These are phyloP conservation scores for Barbarea vulgaris DNA, from an alignment of 345 rosid genomes.

Conservation along the genomic window DNA sequence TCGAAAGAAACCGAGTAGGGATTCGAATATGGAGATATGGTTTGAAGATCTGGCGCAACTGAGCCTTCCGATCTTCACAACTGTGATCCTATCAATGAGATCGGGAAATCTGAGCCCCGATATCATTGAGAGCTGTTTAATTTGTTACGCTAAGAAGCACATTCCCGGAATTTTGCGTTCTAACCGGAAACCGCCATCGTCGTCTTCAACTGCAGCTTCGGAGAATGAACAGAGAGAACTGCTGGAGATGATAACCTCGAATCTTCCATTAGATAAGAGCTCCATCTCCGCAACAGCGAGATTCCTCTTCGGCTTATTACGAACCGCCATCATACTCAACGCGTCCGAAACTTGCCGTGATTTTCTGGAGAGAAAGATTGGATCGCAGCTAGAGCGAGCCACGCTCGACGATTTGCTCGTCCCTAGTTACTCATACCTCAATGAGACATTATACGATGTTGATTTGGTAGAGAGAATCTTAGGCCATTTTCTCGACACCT, in stretches of 20 bases:
- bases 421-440: conserved; percentile 93
- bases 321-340: conserved; percentile 81
- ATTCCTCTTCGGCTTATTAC: conserved; percentile 69
- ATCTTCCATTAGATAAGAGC: conserved; percentile 64
- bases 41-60: conserved; percentile 69
- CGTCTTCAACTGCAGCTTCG: conserved; percentile 47
- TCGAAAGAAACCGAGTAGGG: conserved; percentile 52
- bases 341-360: conserved; percentile 68
- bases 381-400: conserved; percentile 78
- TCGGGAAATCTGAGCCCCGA: conserved; percentile 58
- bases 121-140: conserved; percentile 75
- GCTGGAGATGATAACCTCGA: conserved; percentile 62
- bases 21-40: conserved; percentile 57
- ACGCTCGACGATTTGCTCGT: conserved; percentile 87
- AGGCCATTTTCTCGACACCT: conserved; percentile 63
- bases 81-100: conserved; percentile 66
- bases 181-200: conserved; percentile 63
- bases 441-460: conserved; percentile 93
- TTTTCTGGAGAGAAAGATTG: conserved; percentile 76
- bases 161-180: conserved; percentile 79
- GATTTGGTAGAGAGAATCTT: conserved; percentile 88
- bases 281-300: conserved; percentile 64
- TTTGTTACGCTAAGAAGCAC: conserved; percentile 73
- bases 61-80: conserved; percentile 56
- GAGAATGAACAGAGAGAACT: conserved; percentile 82